Evolutionary conservation across 192 early-diverging fungal species (phyloP), one percentile per base, ranked within the genome.

Genomic region (Cetraspora pellucida): DNA sequence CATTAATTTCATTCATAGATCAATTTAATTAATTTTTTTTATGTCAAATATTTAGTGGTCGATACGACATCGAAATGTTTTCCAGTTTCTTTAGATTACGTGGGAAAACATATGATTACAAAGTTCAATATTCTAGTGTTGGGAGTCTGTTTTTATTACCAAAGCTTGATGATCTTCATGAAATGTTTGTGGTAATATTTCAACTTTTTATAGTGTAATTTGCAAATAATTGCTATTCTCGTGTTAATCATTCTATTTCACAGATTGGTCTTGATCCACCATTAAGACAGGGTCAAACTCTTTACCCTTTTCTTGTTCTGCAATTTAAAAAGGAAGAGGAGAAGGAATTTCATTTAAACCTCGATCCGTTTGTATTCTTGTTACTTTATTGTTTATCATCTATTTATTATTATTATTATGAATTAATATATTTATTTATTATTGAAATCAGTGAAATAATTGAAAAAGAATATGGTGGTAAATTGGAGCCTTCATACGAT

Each of bases 71-170:
- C 74, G 95, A 97, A 80, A 91, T 99, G 89, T 94, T 94, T 82
- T 88, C 90, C 44, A 84, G 87, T 30, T 97, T 96, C 77, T 83
- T 99, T 78, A 95, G 97, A 54, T 87, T 99, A 55, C 95, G 96
- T 45, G 97, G 97, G 76, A 97, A 97, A 82, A 94, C 96, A 1
- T 95, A 98, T 88, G 97, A 99, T 81, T 99, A 98, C 89, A 95
- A 96, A 85, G 93, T 99, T 74, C 85, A 91, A 54, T 97, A 96
- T 85, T 89, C 85, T 44, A 92, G 87, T 66, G 91, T 99, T 31
- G 89, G 89, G 77, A 89, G 91, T 65, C 74, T 99, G 73, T 96
- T 97, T 74, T 84, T 97, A 77, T 86, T 99, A 19, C 91, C 93
- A 10, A 98, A 98, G 85, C 94, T 95, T 8, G 95, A 97, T 77